Evolutionary conservation across 768 basidiomycete species (phyloP), one percentile per base, ranked within the genome.

Genomic region (Russula emetica): DNA sequence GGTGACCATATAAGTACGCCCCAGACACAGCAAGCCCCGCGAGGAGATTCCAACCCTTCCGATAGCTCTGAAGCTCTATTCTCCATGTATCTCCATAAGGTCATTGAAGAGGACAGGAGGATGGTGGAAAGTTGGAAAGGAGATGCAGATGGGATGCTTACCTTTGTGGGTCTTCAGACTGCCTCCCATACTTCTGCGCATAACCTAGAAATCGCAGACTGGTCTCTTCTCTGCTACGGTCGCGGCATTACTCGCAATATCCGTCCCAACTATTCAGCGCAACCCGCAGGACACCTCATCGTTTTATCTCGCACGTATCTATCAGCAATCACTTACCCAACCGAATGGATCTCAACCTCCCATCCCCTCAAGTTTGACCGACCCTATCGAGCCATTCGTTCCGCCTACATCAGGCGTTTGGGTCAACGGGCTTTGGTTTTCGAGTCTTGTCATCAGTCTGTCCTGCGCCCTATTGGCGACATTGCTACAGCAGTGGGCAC

Each of bases 401-500:
- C 61, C 71, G 1, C 73, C 74, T 20, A 58, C 61, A 5, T 74
- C 75, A 14, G 65, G 77, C 0, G 63, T 78, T 42, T 77, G 76
- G 67, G 66, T 73, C 38, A 82, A 82, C 62, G 68, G 66, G 0
- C 70, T 80, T 6, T 82, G 78, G 78, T 79, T 82, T 66, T 49
- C 67, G 32, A 71, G 71, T 54, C 64, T 74, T 1, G 54, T 67
- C 1, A 70, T 79, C 47, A 81, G 79, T 64, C 71, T 83, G 16
- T 73, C 73, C 4, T 75, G 78, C 52, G 79, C 78, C 58, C 71
- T 82, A 22, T 64, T 71, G 9, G 79, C 80, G 13, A 81, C 79
- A 13, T 67, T 83, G 10, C 75, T 80, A 26, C 78, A 83, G 66
- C 79, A 80, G 57, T 83, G 82, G 82, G 72, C 78, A 0, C 75